These are phyloP conservation scores for Nitzschia palea DNA, from an alignment of 108 stramenopile genomes.

Conservation along the genomic window DNA sequence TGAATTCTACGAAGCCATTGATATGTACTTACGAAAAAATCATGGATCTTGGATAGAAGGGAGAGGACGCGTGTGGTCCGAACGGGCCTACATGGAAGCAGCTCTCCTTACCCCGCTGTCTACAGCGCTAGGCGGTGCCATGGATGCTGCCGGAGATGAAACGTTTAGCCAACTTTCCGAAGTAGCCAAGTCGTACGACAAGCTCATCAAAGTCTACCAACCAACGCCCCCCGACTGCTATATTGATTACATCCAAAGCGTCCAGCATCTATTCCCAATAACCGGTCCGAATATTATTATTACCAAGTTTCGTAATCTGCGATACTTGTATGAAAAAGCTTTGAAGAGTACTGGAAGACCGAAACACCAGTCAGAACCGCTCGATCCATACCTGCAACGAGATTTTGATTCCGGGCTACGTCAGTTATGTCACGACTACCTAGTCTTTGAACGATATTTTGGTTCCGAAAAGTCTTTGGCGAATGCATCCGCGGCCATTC, in stretches of 20 bases:
- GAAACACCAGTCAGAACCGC: constrained; percentile 12
- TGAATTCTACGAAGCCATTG: constrained; percentile 75
- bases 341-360: constrained; percentile 44
- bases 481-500: constrained; percentile 44
- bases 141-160: not conserved
- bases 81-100: constrained; percentile 60
- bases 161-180: constrained; percentile 28
- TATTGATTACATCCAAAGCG: constrained; percentile 50
- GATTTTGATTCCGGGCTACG: constrained; percentile 56
- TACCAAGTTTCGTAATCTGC: constrained; percentile 48
- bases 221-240: constrained; percentile 75
- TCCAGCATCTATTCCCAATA: constrained; percentile 10
- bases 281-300: constrained; percentile 28
- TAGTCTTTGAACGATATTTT: constrained; percentile 65
- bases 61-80: constrained; percentile 48
- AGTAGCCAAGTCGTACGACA: constrained; percentile 46
- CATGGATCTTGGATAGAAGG: constrained; percentile 55
- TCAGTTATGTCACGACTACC: constrained; percentile 69
- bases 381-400: constrained; percentile 24
- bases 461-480: constrained; percentile 65
- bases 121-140: constrained; percentile 14
- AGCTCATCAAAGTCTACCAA: constrained; percentile 59
- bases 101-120: constrained; percentile 51
- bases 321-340: constrained; percentile 69
- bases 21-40: constrained; percentile 54